Percentiles rank a stretch among this genome's conserved stretches.
Evolutionary conservation across 1,284 basidiomycete genomes (phyloP).

Genomic region (Ganoderma multipileum): DNA sequence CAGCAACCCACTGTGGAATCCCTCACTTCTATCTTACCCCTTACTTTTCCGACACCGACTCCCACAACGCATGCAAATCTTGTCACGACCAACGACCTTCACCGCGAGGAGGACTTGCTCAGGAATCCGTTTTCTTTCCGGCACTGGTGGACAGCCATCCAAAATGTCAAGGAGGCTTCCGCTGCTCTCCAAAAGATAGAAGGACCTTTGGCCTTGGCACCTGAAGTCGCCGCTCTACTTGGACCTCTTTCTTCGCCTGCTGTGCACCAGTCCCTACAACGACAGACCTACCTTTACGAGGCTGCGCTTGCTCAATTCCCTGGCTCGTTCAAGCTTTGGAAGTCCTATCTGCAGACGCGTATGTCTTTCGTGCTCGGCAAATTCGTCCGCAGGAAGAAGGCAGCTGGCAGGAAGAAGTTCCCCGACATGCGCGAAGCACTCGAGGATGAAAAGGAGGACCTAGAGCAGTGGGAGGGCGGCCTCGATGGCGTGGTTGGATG

Average conservation of each 20-base stretch:
- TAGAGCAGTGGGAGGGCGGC: constrained; percentile 84
- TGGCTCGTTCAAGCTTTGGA: constrained; percentile 94
- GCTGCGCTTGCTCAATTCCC: constrained; percentile 90
- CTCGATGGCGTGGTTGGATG: constrained; percentile 90
- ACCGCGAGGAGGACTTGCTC: constrained; percentile 95
- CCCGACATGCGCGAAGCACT: constrained; percentile 88
- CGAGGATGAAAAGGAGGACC: constrained; percentile 82
- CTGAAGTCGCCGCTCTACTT: constrained; percentile 60
- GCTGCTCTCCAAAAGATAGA: constrained; percentile 63
- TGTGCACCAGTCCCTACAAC: constrained; percentile 80
- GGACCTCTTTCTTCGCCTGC: constrained; percentile 79
- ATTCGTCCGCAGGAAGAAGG: constrained; percentile 70
- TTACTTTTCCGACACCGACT: constrained; percentile 86
- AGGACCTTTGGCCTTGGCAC: constrained; percentile 51
- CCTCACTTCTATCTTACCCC: constrained; percentile 72
- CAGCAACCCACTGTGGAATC: constrained; percentile 46
- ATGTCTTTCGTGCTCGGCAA: constrained; percentile 90
- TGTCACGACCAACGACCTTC: constrained; percentile 79
- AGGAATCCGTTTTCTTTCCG: constrained; percentile 92
- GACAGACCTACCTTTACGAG: constrained; percentile 92
- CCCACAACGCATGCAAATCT: constrained; percentile 82
- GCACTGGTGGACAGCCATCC: constrained; percentile 91
- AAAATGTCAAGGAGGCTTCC: constrained; percentile 75
- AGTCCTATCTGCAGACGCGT: constrained; percentile 86
- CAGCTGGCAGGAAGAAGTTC: constrained; percentile 88